Base-by-base conservation (phyloP, 2,329 filamentous ascomycete genomes). In the Penicillium sp. region DNA sequence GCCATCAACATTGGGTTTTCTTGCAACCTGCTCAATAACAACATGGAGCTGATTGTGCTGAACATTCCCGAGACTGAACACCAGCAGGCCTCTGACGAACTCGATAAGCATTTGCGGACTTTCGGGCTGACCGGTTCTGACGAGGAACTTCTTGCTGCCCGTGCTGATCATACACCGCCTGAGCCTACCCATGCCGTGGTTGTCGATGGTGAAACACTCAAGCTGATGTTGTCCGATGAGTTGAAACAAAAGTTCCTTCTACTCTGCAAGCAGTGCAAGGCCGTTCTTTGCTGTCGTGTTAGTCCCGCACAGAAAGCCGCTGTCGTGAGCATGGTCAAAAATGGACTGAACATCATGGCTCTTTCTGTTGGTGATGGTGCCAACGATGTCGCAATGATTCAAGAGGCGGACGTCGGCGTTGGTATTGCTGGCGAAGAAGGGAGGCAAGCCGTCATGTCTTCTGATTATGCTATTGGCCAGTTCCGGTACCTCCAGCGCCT, bases 1-100 rank as follows among this genome's bases (percentile, higher is more conserved):
- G 93, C 94, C 51, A 98, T 98, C 81, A 98, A 98, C 72, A 98
- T 98, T 65, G 93, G 93, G 2, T 98, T 97, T 71, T 98, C 94
- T 10, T 98, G 94, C 75, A 98, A 98, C 61, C 77, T 98, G 29
- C 80, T 98, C 48, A 89, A 91, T 71, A 98, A 96, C 69, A 88
- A 95, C 59, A 96, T 98, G 93, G 93, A 98, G 59, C 75, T 98
- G 54, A 87, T 98, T 56, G 82, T 95, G 43, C 77, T 98, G 60
- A 94, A 94, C 65, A 78, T 93, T 28, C 80, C 87, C 1, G 88
- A 95, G 56, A 84, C 89, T 48, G 79, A 84, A 53, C 59, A 85
- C 9, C 74, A 76, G 12, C 73, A 75, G 32, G 79, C 88, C 2
- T 83, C 86, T 57, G 76, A 78, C 48, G 78, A 90, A 59, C 76